Evolutionary conservation across 1,284 basidiomycete species (phyloP).

Genomic region (Neolentinus lepideus): DNA sequence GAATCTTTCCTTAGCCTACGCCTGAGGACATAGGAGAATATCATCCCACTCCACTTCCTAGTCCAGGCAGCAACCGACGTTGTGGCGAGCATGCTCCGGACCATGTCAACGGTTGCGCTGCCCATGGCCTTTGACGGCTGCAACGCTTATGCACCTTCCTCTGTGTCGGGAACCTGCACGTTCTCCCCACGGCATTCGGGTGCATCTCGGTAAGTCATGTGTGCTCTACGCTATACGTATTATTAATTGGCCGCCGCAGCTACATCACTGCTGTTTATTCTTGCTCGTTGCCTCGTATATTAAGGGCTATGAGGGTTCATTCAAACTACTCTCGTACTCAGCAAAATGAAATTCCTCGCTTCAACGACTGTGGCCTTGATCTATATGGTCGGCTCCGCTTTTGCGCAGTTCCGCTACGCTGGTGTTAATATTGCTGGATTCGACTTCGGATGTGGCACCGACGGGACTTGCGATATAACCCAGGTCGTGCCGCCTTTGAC

Average conservation of each 20-base stretch:
- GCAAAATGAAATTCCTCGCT: background rate
- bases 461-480: constrained; percentile 31
- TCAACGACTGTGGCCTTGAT: background rate
- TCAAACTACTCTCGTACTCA: background rate
- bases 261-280: background rate
- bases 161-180: background rate
- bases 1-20: background rate
- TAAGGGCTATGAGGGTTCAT: background rate
- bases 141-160: background rate
- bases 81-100: background rate
- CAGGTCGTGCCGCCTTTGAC: constrained; percentile 37
- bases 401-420: constrained; percentile 15
- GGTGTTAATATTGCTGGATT: constrained; percentile 41
- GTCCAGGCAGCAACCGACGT: background rate
- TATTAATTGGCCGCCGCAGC: background rate
- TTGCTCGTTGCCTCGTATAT: background rate
- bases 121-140: background rate
- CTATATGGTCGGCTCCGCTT: background rate
- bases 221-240: background rate
- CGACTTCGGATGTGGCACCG: constrained; percentile 38
- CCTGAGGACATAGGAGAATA: background rate
- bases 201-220: background rate
- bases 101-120: background rate
- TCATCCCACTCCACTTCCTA: background rate
- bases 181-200: background rate